Base-by-base conservation (phyloP, 495 filamentous ascomycete species). In the Neurospora africana region DNA sequence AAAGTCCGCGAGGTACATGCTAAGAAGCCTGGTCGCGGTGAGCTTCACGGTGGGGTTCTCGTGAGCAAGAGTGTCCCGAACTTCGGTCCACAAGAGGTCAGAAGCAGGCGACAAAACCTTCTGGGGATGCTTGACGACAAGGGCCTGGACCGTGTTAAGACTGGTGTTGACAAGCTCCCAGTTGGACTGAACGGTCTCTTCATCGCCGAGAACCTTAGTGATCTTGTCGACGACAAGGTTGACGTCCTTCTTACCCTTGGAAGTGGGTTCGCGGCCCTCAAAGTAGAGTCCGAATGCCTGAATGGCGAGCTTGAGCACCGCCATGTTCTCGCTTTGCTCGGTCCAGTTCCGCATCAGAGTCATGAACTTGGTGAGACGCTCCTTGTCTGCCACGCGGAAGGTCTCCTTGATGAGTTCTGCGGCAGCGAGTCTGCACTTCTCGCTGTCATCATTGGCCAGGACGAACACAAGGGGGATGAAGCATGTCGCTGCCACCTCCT, bases 391-490 rank as follows among this genome's bases (percentile, higher is more conserved):
- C 72, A 91, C 89, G 61, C 89, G 88, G 79, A 95, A 97, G 68
- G 92, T 84, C 77, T 91, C 89, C 75, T 92, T 93, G 53, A 97
- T 82, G 38, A 99, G 80, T 39, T 89, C 88, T 19, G 88, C 92
- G 11, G 93, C 93, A 84, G 95, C 92, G 74, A 93, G 87, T 33
- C 92, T 90, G 79, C 95, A 99, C 72, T 93, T 91, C 13, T 89
- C 84, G 40, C 92, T 91, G 38, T 97, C 92, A 74, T 99, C 95
- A 73, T 97, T 97, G 65, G 90, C 87, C 76, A 97, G 87, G 21
- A 91, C 88, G 79, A 97, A 89, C 27, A 97, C 88, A 21, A 99
- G 80, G 1, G 94, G 93, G 21, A 95, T 84, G 82, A 98, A 98
- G 79, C 94, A 93, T 15, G 88, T 91, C 35, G 86, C 88, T 5